phyloP scores from a whole-genome alignment of 2,329 filamentous ascomycete species.

The Fusarium proliferatum region DNA sequence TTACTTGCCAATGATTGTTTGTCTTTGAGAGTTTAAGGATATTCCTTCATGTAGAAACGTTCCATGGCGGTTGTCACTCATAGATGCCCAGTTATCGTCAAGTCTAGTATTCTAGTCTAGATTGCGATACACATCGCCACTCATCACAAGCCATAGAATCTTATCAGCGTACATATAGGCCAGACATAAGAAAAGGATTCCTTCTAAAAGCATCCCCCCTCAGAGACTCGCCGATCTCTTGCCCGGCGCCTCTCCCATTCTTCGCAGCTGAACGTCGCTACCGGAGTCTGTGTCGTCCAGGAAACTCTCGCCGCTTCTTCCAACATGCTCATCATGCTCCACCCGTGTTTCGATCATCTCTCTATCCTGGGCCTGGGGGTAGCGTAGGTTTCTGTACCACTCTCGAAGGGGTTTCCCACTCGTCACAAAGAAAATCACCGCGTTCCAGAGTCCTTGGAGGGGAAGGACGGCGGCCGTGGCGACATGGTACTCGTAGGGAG shows the following conservation, averaged over 20 bases:
- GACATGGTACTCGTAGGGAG: constrained; percentile 74
- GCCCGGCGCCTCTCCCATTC: constrained; percentile 41
- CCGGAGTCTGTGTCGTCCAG: constrained; percentile 48
- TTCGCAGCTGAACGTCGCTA: constrained; percentile 50
- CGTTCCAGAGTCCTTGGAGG: constrained; percentile 84
- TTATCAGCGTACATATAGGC: constrained; percentile 16
- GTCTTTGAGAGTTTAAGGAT: too few species aligned
- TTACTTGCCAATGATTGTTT: too few species aligned
- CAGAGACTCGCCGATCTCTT: constrained; percentile 44
- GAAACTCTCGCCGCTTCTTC: constrained; percentile 38
- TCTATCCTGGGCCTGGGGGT: neutral
- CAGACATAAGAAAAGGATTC: constrained; percentile 1
- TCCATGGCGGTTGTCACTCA: neutral
- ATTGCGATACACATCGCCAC: neutral
- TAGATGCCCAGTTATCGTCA: neutral
- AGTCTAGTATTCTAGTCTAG: constrained; percentile 6
- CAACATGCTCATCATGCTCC: constrained; percentile 14
- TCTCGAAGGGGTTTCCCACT: constrained; percentile 56
- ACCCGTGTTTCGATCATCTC: constrained; percentile 29
- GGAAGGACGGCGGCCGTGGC: constrained; percentile 78
- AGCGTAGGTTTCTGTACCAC: constrained; percentile 7
- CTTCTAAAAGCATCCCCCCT: neutral
- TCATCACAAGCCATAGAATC: constrained; percentile 16
- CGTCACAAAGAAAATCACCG: constrained; percentile 78
- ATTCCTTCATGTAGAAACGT: neutral